Evolutionary conservation across 306 rosid species (phyloP), one percentile per base, ranked within the genome.

Genomic region (Fragaria nilgerrensis): DNA sequence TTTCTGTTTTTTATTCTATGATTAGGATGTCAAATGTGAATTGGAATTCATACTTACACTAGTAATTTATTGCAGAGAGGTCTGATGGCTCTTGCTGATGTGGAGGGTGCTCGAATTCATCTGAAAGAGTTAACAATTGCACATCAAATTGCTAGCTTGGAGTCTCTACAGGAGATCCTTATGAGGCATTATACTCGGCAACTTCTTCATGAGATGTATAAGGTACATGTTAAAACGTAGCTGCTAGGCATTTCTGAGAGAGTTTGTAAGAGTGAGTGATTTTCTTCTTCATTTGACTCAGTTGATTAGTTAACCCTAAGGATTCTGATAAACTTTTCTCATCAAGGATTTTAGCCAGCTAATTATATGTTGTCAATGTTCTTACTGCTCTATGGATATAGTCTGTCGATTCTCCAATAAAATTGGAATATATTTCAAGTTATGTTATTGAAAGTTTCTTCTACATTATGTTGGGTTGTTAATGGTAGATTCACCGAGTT

Each of bases 21-120:
- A 10, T 9, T 10, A 58, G 64, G 64, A 9, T 58, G 34, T 23
- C 32, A 23, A 16, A 13, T 27, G 32, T 61, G 67, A 61, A 61
- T 27, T 61, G 67, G 29, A 27, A 27, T 34, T 20, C 47, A 72
- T 50, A 20, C 63, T 50, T 52, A 32, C 75, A 25, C 49, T 49
- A 70, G 53, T 73, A 73, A 63, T 78, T 48, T 47, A 82, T 78
- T 83, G 63, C 97, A 94, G 98, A 86, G 98, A 83, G 98, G 97
- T 77, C 89, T 94, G 29, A 88, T 79, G 93, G 93, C 98, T 64
- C 95, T 94, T 75, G 98, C 96, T 79, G 97, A 94, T 85, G 91
- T 94, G 78, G 98, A 94, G 87, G 97, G 96, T 81, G 98, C 98
- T 73, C 89, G 85, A 78, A 89, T 94, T 85, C 92, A 90, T 87